These are phyloP conservation scores for Didymella exigua DNA, from an alignment of 2,329 filamentous ascomycete species.

Conservation along the genomic window DNA sequence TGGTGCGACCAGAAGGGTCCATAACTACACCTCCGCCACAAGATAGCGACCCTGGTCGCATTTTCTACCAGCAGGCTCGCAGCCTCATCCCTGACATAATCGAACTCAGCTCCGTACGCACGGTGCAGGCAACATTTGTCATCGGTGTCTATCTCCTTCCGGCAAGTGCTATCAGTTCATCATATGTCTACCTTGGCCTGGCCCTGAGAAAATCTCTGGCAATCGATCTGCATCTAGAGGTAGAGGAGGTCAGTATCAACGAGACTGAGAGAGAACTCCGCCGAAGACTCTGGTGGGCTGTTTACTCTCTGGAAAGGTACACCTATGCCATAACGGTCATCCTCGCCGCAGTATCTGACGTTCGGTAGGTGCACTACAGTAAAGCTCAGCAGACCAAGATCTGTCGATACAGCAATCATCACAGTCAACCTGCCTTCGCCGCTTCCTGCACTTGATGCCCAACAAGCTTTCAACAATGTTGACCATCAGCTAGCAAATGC, in stretches of 20 bases:
- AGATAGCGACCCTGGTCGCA: slow-evolving; percentile 6
- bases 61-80: slow-evolving; percentile 7
- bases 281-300: slow-evolving; percentile 6
- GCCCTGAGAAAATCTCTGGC: slow-evolving; percentile 8
- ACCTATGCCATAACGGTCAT: no score
- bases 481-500: slow-evolving; percentile 6
- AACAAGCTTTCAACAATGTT: slow-evolving; percentile 8
- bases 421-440: background rate
- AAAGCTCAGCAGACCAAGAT: slow-evolving; percentile 5
- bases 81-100: slow-evolving; percentile 5
- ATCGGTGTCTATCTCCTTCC: slow-evolving; percentile 7
- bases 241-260: background rate
- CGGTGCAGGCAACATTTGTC: slow-evolving; percentile 6
- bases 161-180: slow-evolving; percentile 8
- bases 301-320: slow-evolving; percentile 7
- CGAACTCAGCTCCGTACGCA: slow-evolving; percentile 8
- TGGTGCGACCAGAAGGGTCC: slow-evolving; percentile 4
- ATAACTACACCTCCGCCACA: background rate
- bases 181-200: slow-evolving; percentile 8
- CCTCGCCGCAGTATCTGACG: background rate
- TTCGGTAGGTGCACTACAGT: background rate
- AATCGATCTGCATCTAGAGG: slow-evolving; percentile 4
- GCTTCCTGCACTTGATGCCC: background rate
- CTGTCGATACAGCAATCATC: background rate
- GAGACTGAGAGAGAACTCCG: slow-evolving; percentile 6